Evolutionary conservation across 441 rosid genomes (phyloP).

Genomic region (Breynia disticha): DNA sequence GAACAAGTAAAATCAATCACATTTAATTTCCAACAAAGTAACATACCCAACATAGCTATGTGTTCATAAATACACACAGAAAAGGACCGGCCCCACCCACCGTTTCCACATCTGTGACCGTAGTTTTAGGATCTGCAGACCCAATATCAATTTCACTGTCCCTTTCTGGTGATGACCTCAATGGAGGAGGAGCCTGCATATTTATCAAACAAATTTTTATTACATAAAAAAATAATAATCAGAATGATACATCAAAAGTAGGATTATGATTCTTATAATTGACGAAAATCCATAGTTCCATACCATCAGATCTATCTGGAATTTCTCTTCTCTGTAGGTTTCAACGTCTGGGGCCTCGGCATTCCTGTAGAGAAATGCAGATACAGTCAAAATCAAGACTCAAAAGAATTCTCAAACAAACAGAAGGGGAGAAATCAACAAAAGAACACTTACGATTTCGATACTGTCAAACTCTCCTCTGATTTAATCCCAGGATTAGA

Average conservation of each 20-base stretch:
- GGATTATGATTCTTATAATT: not conserved
- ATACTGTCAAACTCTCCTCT: constrained; percentile 28
- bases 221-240: not conserved
- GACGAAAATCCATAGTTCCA: constrained; percentile 13
- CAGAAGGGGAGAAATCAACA: not conserved
- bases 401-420: not conserved
- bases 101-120: constrained; percentile 43
- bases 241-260: not conserved
- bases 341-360: constrained; percentile 30
- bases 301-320: constrained; percentile 99
- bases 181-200: constrained; percentile 66
- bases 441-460: constrained; percentile 41
- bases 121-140: constrained; percentile 56
- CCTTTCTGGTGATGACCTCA: constrained; percentile 77
- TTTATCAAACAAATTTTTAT: constrained; percentile 1
- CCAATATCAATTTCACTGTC: constrained; percentile 51
- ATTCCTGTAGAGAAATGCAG: constrained; percentile 35
- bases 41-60: constrained; percentile 11
- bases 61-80: constrained; percentile 1
- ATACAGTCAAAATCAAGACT: not conserved
- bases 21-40: constrained; percentile 21
- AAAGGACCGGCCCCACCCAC: constrained; percentile 46
- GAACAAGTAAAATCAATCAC: constrained; percentile 12
- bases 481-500: constrained; percentile 36
- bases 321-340: constrained; percentile 53